Evolutionary conservation across 2,329 filamentous ascomycete genomes (phyloP).

Genomic region (Xylaria sp.): DNA sequence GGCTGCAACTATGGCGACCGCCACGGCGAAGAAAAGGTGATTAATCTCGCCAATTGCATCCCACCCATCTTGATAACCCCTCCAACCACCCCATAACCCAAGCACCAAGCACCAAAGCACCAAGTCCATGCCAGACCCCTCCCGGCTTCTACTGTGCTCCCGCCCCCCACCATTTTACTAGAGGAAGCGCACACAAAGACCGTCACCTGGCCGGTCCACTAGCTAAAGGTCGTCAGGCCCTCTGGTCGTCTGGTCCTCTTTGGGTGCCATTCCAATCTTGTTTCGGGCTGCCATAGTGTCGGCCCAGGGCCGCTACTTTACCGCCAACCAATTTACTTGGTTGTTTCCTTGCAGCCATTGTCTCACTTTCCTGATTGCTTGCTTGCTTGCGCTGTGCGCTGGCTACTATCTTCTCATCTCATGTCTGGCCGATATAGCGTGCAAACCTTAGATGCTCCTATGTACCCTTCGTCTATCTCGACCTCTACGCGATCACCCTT

Average conservation of each 20-base stretch:
- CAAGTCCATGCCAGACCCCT: constrained; percentile 16
- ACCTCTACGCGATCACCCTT: constrained; percentile 20
- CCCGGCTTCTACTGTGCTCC: constrained; percentile 11
- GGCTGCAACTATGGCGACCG: constrained; percentile 29
- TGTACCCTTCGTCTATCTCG: constrained; percentile 13
- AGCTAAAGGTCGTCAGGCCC: constrained; percentile 17
- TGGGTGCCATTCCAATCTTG: constrained; percentile 35
- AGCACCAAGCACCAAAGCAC: constrained; percentile 6
- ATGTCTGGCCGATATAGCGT: constrained; percentile 13
- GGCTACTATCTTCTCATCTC: constrained; percentile 20
- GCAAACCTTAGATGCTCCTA: constrained; percentile 16
- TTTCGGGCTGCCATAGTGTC: constrained; percentile 44
- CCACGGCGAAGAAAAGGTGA: constrained; percentile 37
- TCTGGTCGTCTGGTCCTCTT: constrained; percentile 19
- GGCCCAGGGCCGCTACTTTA: constrained; percentile 37
- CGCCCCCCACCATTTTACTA: constrained; percentile 30
- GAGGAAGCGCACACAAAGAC: constrained; percentile 33
- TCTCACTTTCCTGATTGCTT: constrained; percentile 19
- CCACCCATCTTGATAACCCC: constrained; percentile 27
- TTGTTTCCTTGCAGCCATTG: constrained; percentile 4
- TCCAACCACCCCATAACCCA: constrained; percentile 20
- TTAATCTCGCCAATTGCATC: constrained; percentile 25
- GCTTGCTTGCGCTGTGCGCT: constrained; percentile 39
- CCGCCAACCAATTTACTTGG: constrained; percentile 35
- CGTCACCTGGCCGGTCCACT: constrained; percentile 37